Evolutionary conservation across 768 basidiomycete species (phyloP), one percentile per base, ranked within the genome.

Genomic region (Tylopilus sp.): DNA sequence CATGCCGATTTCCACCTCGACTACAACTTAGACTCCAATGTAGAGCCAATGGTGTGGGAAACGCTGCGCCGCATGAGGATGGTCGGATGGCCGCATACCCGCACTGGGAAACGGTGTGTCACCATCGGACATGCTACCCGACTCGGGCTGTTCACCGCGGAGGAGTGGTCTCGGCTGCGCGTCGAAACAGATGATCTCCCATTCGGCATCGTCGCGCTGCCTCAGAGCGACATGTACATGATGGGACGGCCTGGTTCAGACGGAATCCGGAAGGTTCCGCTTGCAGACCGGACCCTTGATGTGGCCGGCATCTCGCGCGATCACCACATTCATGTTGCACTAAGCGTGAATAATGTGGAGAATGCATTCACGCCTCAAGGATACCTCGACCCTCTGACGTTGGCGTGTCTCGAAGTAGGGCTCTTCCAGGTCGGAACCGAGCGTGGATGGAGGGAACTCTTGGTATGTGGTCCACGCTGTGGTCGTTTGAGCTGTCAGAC

Each of bases 341-440:
- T 83, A 75, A 72, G 78, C 49, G 79, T 85, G 33, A 83, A 85
- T 66, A 84, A 85, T 59, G 75, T 84, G 58, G 78, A 78, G 55
- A 86, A 86, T 57, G 79, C 81, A 26, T 86, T 85, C 64, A 85
- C 80, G 31, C 85, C 84, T 36, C 84, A 86, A 68, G 85, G 84
- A 46, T 76, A 75, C 23, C 61, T 80, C 40, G 83, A 84, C 69
- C 82, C 83, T 9, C 67, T 86, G n/a, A 71, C 75, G 6, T 66
- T 86, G 47, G 78, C 81, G 44, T 73, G 79, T 31, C 75, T 86
- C 40, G 81, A 79, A 18, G 78, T 82, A 11, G 79, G 75, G 3
- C 56, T 84, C 26, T 85, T 83, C 60, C 84, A 84, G 61, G 72
- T 77, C 31, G 81, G 78, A 12, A 80, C 76, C 15, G 70, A 71